Conservation (phyloP, 768 basidiomycete genomes). For the Mycena sanguinolenta region DNA sequence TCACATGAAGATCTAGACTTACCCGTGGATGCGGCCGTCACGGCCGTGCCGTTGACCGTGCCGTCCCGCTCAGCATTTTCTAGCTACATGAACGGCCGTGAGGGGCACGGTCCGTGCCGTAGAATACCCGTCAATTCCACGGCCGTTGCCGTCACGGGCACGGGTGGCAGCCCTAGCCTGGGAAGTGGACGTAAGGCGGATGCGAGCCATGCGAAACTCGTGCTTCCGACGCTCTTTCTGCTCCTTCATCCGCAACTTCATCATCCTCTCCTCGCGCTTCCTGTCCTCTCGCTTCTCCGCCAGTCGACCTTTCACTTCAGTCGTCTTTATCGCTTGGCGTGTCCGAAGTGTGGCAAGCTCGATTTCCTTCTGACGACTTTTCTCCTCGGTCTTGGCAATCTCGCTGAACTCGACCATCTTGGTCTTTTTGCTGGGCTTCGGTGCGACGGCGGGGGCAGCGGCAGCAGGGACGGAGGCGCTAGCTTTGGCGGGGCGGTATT, state of each 20-base stretch:
- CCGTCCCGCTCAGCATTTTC: no score
- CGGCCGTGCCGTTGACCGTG: no score
- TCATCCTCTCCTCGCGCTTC: conserved; percentile 1
- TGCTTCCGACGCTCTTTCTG: conserved; percentile 41
- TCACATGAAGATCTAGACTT: no score
- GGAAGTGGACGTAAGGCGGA: not conserved
- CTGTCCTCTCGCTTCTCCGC: conserved; percentile 4
- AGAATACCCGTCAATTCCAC: no score
- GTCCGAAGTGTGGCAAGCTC: conserved; percentile 5
- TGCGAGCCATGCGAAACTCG: conserved; percentile 21
- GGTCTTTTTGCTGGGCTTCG: conserved; percentile 15
- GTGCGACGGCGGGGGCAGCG: not conserved
- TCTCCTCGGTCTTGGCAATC: conserved; percentile 17
- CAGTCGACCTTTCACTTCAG: not conserved
- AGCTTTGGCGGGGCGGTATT: not conserved
- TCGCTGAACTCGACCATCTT: no score
- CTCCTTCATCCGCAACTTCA: not conserved
- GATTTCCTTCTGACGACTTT: conserved; percentile 18
- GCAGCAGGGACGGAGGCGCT: not conserved
- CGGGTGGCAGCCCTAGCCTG: no score
- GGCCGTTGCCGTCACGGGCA: no score
- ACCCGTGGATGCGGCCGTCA: no score
- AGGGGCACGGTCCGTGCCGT: no score
- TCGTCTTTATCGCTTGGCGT: not conserved
- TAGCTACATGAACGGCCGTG: no score